Conservation (phyloP, 208 protist genomes). For the Trypanosoma congolense region DNA sequence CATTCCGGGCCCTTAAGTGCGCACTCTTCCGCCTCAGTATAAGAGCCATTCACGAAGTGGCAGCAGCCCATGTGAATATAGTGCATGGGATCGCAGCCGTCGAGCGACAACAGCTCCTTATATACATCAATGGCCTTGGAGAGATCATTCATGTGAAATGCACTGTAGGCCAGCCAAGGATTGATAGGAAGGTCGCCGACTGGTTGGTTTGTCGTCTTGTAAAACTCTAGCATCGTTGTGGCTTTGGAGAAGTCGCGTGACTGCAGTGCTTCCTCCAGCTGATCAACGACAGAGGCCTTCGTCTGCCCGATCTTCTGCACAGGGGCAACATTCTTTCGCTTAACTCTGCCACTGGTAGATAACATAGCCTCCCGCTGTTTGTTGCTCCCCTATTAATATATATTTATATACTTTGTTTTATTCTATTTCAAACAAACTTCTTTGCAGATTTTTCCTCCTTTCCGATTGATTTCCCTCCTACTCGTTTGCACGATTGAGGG, state of each 20-base stretch:
- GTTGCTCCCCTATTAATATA: too few species aligned
- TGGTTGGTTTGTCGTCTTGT: slow-evolving; percentile 69
- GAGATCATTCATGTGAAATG: slow-evolving; percentile 94
- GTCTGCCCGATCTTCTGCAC: slow-evolving; percentile 25
- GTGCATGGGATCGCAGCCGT: slow-evolving; percentile 60
- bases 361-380: slow-evolving; percentile 40
- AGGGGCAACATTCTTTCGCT: slow-evolving; percentile 46
- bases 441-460: too few species aligned
- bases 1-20: slow-evolving; percentile 76
- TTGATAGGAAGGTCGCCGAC: slow-evolving; percentile 78
- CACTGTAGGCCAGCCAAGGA: slow-evolving; percentile 92
- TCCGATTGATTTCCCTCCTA: too few species aligned
- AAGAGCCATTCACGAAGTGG: slow-evolving; percentile 77
- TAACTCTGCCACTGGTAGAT: slow-evolving; percentile 61
- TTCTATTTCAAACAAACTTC: too few species aligned
- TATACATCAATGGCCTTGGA: slow-evolving; percentile 89
- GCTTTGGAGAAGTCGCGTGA: slow-evolving; percentile 86
- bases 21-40: slow-evolving; percentile 87
- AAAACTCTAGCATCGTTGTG: slow-evolving; percentile 86
- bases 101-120: slow-evolving; percentile 70
- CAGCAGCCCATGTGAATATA: slow-evolving; percentile 82
- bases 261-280: slow-evolving; percentile 86
- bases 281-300: slow-evolving; percentile 58
- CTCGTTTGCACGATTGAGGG: too few species aligned
- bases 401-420: too few species aligned